Evolutionary conservation across 163 green algal genomes (phyloP), one percentile per base, ranked within the genome.

Genomic region (Chlamydomonas reinhardtii): DNA sequence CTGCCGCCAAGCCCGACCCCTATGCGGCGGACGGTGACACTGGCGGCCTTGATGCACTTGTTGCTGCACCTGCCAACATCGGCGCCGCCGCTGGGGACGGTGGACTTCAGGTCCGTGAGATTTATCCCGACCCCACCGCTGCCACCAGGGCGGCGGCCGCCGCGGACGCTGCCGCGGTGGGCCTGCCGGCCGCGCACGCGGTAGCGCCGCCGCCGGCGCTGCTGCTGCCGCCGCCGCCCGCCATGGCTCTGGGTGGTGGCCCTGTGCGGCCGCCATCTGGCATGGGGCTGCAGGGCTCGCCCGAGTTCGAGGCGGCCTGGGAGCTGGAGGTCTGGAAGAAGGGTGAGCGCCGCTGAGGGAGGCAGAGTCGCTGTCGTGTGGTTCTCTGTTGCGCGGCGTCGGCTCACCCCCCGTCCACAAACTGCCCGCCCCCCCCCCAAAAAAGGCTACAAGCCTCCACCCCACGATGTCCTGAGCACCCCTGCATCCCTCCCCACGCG

Each of bases 261-360:
- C 25, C 64, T 8, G 39, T 35, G 27, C 62, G 62, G 62, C 62
- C 35, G 48, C 64, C 74, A 31, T 24, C 25, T 69, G 77, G 72
- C 29, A 52, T n/a, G 64, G 73, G 34, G 22, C 35, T 73, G 75
- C 59, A 61, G 25, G 54, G 70, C 71, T 48, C 87, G 74, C 86
- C 83, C 1, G 94, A 96, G 84, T 94, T 94, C 48, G 72, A 91
- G 34, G 92, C 86, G 17, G 92, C 94, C 0, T 96, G 90, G 84
- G 90, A 96, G 85, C 90, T 97, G 39, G 94, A 97, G 83, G 90
- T 93, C 11, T 95, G 93, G 93, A 95, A 95, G 80, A 92, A 91
- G 83, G 87, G 88, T 90, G 87, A 71, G 86, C 14, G 16, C 0
- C 1, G 32, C 5, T 2, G 5, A 22, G 5, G 15, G 64, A 16